Conservation (phyloP, 108 stramenopile species). For the Fistulifera pelliculosa region DNA sequence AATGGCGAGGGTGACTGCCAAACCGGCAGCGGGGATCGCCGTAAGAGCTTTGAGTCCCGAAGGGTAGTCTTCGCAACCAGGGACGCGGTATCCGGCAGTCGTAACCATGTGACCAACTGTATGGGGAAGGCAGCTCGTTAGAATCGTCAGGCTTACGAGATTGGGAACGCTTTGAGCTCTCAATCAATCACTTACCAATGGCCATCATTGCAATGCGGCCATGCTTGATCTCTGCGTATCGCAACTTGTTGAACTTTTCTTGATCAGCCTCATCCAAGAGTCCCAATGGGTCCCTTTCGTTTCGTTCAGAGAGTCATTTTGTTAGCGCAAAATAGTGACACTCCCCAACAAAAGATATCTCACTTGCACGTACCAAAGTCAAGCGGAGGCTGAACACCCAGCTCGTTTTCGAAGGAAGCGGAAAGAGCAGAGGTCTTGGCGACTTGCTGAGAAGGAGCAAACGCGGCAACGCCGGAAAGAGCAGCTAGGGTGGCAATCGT, state of each 20-base stretch:
- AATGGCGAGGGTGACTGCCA: constrained; percentile 47
- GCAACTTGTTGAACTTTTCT: constrained; percentile 25
- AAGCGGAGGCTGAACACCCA: constrained; percentile 57
- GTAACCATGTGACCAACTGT: constrained; percentile 72
- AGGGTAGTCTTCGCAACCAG: constrained; percentile 39
- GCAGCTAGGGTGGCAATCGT: constrained; percentile 20
- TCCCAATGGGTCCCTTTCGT: constrained; percentile 46
- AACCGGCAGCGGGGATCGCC: constrained; percentile 43
- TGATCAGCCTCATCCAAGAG: constrained; percentile 38
- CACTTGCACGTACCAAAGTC: constrained; percentile 14
- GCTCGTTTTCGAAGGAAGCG: constrained; percentile 36
- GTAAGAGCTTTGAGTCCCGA: constrained; percentile 50
- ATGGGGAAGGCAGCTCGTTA: background rate
- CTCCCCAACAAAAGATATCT: background rate
- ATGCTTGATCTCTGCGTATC: constrained; percentile 70
- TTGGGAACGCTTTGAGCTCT: background rate
- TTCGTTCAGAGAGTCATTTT: background rate
- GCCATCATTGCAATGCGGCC: constrained; percentile 34
- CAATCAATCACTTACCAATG: background rate
- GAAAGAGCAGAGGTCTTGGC: constrained; percentile 26
- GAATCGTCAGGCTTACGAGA: background rate
- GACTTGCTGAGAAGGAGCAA: constrained; percentile 23
- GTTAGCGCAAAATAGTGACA: background rate
- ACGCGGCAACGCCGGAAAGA: constrained; percentile 31
- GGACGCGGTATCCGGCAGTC: constrained; percentile 44